Conservation (phyloP, 371 early-diverging fungal genomes). For the Mucor piriformis region DNA sequence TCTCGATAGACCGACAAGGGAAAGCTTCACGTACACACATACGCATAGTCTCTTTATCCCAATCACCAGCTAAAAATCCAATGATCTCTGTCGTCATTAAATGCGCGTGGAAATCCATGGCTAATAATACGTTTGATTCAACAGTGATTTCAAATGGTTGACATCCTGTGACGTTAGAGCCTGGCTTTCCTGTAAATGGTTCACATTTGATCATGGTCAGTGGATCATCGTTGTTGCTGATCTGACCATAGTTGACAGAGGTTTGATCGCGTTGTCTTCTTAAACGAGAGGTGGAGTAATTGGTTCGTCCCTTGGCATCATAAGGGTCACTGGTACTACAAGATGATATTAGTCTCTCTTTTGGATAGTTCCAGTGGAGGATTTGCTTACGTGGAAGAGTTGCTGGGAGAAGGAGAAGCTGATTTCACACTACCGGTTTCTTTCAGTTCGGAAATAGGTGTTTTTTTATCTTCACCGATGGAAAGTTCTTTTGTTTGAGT, state of each 20-base stretch:
- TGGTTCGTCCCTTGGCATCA: conserved; percentile 48
- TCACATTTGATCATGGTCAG: conserved; percentile 83
- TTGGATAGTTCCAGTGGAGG: background rate
- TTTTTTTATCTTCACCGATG: conserved; percentile 4
- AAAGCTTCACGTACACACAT: conserved; percentile 66
- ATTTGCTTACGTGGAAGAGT: conserved; percentile 5
- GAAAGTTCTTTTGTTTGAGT: conserved; percentile 4
- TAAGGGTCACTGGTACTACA: conserved; percentile 24
- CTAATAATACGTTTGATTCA: conserved; percentile 74
- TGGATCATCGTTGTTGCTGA: conserved; percentile 61
- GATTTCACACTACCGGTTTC: background rate
- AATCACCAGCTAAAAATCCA: conserved; percentile 83
- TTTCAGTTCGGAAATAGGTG: background rate
- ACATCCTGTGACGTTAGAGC: conserved; percentile 63
- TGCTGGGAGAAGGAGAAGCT: conserved; percentile 8
- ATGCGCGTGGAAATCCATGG: conserved; percentile 91
- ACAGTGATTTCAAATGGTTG: conserved; percentile 81
- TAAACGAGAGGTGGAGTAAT: conserved; percentile 42
- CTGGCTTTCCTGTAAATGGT: conserved; percentile 72
- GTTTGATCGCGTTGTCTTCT: conserved; percentile 40
- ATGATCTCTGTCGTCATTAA: conserved; percentile 86
- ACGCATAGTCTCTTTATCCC: conserved; percentile 59
- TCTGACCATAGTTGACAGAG: conserved; percentile 38
- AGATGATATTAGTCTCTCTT: background rate
- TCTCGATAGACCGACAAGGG: conserved; percentile 75